Conservation (phyloP, 805 yeast species). For the Pichia sporocuriosa region DNA sequence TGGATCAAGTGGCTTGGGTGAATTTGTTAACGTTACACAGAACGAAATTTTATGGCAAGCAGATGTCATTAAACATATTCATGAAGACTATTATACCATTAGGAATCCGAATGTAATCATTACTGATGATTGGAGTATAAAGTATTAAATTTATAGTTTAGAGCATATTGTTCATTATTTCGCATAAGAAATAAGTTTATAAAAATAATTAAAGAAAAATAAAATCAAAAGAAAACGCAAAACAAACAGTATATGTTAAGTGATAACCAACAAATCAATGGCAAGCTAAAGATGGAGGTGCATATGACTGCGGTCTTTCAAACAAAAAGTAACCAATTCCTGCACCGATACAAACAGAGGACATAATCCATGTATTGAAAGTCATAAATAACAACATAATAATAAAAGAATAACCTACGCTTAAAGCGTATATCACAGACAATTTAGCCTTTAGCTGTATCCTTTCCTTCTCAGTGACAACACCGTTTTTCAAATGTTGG, state of each 20-base stretch:
- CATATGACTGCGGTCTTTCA: constrained; percentile 14
- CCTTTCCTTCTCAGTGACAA: constrained; percentile 16
- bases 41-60: constrained; percentile 34
- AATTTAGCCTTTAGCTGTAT: constrained; percentile 21
- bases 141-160: constrained; percentile 3
- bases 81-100: constrained; percentile 26
- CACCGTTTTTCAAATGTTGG: constrained; percentile 3
- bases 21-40: constrained; percentile 25
- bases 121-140: constrained; percentile 39
- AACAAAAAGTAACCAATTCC: constrained; percentile 32
- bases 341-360: constrained; percentile 37
- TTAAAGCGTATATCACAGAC: constrained; percentile 33
- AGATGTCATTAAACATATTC: constrained; percentile 16
- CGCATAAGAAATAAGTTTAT: not conserved
- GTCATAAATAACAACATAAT: constrained; percentile 45
- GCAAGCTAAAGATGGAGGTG: constrained; percentile 23
- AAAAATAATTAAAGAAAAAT: not conserved
- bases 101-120: constrained; percentile 46
- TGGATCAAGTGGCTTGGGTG: constrained; percentile 22
- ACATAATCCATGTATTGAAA: constrained; percentile 41
- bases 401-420: constrained; percentile 38
- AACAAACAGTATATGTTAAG: no score
- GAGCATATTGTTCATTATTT: no score
- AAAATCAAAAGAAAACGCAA: no score
- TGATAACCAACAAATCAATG: constrained; percentile 14